Conservation (phyloP, 768 basidiomycete species). For the Kwoniella botswanensis region DNA sequence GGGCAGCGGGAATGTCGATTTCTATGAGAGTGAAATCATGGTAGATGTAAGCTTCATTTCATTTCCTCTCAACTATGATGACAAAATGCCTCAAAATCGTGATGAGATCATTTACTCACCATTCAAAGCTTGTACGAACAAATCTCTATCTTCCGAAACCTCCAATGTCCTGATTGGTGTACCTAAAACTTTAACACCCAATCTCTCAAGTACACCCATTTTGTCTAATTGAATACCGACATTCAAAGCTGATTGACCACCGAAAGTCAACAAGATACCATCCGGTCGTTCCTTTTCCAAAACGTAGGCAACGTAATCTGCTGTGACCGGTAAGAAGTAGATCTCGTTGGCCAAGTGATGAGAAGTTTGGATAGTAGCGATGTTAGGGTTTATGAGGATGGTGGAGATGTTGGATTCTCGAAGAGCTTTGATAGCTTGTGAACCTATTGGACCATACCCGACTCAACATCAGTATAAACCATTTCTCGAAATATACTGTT, state of each 20-base stretch:
- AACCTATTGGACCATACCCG: constrained; percentile 62
- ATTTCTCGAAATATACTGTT: neutral
- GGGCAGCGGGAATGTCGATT: constrained; percentile 94
- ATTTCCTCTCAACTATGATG: neutral
- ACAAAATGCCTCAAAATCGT: neutral
- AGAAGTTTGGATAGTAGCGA: constrained; percentile 99
- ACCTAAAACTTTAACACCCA: constrained; percentile 91
- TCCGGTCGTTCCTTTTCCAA: constrained; percentile 98
- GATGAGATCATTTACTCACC: constrained; percentile 63
- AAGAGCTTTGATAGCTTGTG: constrained; percentile 96
- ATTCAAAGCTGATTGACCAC: constrained; percentile 96
- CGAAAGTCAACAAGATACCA: constrained; percentile 95
- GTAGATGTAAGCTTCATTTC: neutral
- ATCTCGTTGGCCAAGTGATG: constrained; percentile 96
- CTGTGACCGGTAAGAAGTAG: constrained; percentile 94
- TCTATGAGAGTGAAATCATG: constrained; percentile 63
- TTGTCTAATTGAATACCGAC: constrained; percentile 95
- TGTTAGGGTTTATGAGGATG: constrained; percentile 97
- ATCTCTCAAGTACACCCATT: constrained; percentile 92
- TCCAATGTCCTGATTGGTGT: constrained; percentile 94
- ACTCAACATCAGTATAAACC: neutral
- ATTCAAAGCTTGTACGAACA: constrained; percentile 94
- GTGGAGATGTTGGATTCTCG: constrained; percentile 92
- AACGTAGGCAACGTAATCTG: constrained; percentile 98
- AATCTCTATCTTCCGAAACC: constrained; percentile 93